Base-by-base conservation (phyloP, 495 filamentous ascomycete species). In the Cercophora newfieldiana region DNA sequence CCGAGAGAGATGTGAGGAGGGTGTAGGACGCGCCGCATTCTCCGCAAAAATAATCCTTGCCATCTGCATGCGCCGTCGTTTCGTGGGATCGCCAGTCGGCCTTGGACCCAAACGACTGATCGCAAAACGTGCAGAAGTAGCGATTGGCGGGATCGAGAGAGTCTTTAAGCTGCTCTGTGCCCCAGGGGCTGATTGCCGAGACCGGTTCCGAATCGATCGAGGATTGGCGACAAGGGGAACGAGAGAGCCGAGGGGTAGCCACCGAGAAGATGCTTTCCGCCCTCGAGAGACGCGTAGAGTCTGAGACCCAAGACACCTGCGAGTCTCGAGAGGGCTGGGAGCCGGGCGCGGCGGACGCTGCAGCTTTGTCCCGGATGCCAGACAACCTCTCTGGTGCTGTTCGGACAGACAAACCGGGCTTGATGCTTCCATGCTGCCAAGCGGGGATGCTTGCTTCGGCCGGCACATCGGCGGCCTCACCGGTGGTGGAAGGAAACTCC, bases 101-200 rank as follows among this genome's bases (percentile, higher is more conserved):
- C 24, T 69, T 69, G 7, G 50, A 26, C 28, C 58, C 59, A 25
- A 75, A 75, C 1, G 62, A 31, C 1, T 22, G 64, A 14, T 68
- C 64, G 28, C 73, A 75, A 22, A 75, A 72, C 8, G 73, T 72
- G 66, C 71, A 74, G 16, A 18, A 67, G 51, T 70, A 74, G 10
- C 59, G 60, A 53, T 50, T 44, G 0, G 22, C 28, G 1, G 44
- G 22, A 10, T 64, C 63, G 19, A 66, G 59, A 29, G 56, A 50
- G 50, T 63, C 59, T 44, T 75, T 67, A 25, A 59, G 33, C 22
- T 58, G 30, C 5, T 70, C 63, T 6, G 62, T 57, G 2, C 37
- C 59, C 49, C 65, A 48, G 0, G 71, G 68, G 50, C 65, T 71
- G 21, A 61, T 57, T 2, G 51, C 53, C 7, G 63, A 66, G 14